phyloP scores from a whole-genome alignment of 257 asterid genomes.

The Henckelia pumila region DNA sequence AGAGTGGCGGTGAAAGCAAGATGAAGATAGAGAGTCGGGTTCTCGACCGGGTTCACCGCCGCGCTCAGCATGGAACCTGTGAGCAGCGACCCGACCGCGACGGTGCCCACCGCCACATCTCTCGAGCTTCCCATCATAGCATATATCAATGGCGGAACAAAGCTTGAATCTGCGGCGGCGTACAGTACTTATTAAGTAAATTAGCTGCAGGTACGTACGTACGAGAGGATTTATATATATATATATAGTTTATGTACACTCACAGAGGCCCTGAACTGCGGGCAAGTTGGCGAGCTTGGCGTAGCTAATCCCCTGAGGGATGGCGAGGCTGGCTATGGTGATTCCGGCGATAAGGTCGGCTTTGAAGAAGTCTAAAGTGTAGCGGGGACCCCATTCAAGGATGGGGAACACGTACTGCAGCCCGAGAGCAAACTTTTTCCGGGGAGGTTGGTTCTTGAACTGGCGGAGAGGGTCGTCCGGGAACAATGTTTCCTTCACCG shows the following conservation, averaged over 20 bases:
- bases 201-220: no score
- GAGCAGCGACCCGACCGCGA: constrained; percentile 79
- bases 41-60: constrained; percentile 44
- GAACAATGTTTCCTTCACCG: constrained; percentile 69
- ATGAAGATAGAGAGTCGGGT: constrained; percentile 66
- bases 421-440: constrained; percentile 41
- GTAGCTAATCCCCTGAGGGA: constrained; percentile 96
- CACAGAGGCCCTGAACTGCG: constrained; percentile 87
- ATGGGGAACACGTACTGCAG: constrained; percentile 80
- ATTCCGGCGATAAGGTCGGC: constrained; percentile 83
- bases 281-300: constrained; percentile 94
- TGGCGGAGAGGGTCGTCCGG: constrained; percentile 93
- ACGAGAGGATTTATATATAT: no score
- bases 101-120: constrained; percentile 89
- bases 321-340: constrained; percentile 94
- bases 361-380: constrained; percentile 51
- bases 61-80: constrained; percentile 65
- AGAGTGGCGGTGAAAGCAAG: constrained; percentile 84
- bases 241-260: constrained; percentile 25
- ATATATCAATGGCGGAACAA: constrained; percentile 76
- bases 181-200: no score
- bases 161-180: constrained; percentile 64
- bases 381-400: constrained; percentile 80
- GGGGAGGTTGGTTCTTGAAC: constrained; percentile 77
- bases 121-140: constrained; percentile 91